A percentile compares a stretch with the other conserved stretches of the same genome.
These are phyloP conservation scores for Fusarium dlaminii DNA, from an alignment of 2,329 filamentous ascomycete species.

Conservation along the genomic window DNA sequence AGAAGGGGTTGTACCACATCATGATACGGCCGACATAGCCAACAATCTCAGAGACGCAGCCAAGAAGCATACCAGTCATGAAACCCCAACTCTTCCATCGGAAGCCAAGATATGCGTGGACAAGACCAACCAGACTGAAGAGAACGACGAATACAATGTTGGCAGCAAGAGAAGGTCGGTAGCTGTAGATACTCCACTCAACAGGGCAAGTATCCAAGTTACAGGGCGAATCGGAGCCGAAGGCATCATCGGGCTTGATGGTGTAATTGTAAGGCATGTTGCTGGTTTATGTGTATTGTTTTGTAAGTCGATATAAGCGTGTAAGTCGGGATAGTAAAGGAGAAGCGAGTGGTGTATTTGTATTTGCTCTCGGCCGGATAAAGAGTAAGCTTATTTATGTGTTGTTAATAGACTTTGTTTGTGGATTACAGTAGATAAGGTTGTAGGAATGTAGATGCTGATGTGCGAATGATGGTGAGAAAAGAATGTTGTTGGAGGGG, in stretches of 20 bases:
- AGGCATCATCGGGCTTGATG: slow-evolving; percentile 44
- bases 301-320: not conserved
- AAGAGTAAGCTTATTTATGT: slow-evolving; percentile 33
- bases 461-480: slow-evolving; percentile 12
- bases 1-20: slow-evolving; percentile 67
- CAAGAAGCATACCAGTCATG: slow-evolving; percentile 62
- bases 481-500: slow-evolving; percentile 3
- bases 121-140: slow-evolving; percentile 54
- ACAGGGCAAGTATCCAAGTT: slow-evolving; percentile 58
- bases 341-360: not conserved
- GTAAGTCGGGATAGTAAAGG: not conserved
- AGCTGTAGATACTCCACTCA: slow-evolving; percentile 61
- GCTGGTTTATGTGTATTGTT: not conserved
- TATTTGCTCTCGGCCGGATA: not conserved
- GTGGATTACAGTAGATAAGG: not conserved
- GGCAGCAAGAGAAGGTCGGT: slow-evolving; percentile 62
- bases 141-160: slow-evolving; percentile 63
- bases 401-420: slow-evolving; percentile 3
- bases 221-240: slow-evolving; percentile 58
- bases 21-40: slow-evolving; percentile 71
- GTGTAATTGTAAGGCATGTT: slow-evolving; percentile 38
- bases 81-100: slow-evolving; percentile 60
- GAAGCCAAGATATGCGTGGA: slow-evolving; percentile 58
- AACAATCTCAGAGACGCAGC: slow-evolving; percentile 66
- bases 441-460: not conserved